Evolutionary conservation across 2,329 filamentous ascomycete species (phyloP).

Genomic region (Grosmannia serpens): DNA sequence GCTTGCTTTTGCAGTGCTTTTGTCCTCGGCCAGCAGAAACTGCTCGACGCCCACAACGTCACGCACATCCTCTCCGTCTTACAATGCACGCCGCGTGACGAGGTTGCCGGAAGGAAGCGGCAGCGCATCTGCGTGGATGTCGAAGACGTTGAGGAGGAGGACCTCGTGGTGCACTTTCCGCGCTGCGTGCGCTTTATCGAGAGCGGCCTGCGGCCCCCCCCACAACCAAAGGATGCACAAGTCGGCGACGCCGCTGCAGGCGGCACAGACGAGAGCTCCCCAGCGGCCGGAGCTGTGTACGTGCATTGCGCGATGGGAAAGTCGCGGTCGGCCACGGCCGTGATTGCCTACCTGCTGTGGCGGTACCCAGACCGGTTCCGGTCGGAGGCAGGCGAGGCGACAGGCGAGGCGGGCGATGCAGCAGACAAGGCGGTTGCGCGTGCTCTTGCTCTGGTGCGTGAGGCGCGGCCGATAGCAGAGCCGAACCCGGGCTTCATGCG

Average conservation of each 20-base stretch:
- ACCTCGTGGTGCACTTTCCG: constrained; percentile 72
- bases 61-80: constrained; percentile 83
- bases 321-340: constrained; percentile 76
- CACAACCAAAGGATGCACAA: neutral
- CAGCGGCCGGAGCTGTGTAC: constrained; percentile 34
- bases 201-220: constrained; percentile 47
- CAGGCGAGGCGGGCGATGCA: constrained; percentile 25
- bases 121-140: constrained; percentile 49
- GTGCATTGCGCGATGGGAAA: constrained; percentile 86
- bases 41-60: constrained; percentile 59
- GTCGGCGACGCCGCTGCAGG: neutral
- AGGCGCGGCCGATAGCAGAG: constrained; percentile 66
- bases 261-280: neutral
- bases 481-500: constrained; percentile 88
- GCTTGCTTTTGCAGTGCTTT: constrained; percentile 50
- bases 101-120: constrained; percentile 26
- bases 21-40: constrained; percentile 57
- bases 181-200: constrained; percentile 75
- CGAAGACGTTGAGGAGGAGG: constrained; percentile 82
- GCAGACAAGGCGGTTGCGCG: constrained; percentile 36
- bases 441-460: constrained; percentile 58
- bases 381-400: neutral
- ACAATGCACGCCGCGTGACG: constrained; percentile 30
- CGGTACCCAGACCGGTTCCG: constrained; percentile 45
- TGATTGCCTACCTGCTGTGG: constrained; percentile 76